Base-by-base conservation (phyloP, 1,284 basidiomycete genomes). In the Abortiporus biennis region DNA sequence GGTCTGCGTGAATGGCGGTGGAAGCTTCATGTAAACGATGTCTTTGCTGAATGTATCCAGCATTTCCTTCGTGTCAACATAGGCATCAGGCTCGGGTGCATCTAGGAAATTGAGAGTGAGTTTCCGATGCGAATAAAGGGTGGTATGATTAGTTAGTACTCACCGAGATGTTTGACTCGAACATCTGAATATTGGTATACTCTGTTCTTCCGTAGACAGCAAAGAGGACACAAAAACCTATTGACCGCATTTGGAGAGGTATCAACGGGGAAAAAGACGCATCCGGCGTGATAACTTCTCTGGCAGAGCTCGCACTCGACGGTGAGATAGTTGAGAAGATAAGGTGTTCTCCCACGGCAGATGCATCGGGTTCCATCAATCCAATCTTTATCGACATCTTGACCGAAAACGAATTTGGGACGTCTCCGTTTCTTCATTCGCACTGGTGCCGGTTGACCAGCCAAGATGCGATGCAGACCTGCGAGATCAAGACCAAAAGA, bases 401-500 rank as follows among this genome's bases (percentile, higher is more conserved):
- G 84, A 11, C 82, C 82, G 54, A 90, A 89, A 2, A 69, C 72
- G 52, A 90, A 83, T 47, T 77, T 80, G 6, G 82, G 80, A 23
- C 78, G 72, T 44, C 78, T 69, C 38, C 77, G 69, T 64, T 85
- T 86, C 68, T 74, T 75, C 43, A 68, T 59, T 15, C 68, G 64
- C 24, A 67, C 57, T 0, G 72, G 64, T 20, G 67, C 58, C 31
- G 83, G 80, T 46, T 80, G 76, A 24, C 74, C 75, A 16, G 85
- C 85, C 17, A 89, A 71, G 43, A 87, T 79, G 11, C 86, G 80
- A 61, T 89, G 85, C 36, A 89, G 59, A 11, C 84, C 80, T 32
- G 85, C 84, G 12, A 89, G 72, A 54, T 89, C 85, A 17, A 89
- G 66, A 8, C 85, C 85, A 50, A 80, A 89, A 1, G 85, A 88